These are phyloP conservation scores for Phytophthora pisi DNA, from an alignment of 352 stramenopile genomes.

Conservation along the genomic window DNA sequence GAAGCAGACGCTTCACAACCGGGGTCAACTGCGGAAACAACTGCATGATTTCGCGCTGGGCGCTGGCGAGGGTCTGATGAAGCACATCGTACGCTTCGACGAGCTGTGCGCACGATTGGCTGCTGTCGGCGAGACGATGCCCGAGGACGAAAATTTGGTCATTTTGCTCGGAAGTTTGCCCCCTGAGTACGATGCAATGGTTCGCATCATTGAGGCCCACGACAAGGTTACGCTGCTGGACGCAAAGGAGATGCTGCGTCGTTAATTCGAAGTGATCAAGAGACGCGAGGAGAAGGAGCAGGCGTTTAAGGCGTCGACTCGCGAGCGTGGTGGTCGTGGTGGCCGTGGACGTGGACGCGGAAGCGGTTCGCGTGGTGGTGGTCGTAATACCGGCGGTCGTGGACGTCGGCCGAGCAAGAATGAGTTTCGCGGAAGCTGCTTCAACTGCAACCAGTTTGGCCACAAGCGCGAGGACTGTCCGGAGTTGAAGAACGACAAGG, in stretches of 20 bases:
- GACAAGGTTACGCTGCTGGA: constrained; percentile 15
- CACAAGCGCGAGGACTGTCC: constrained; percentile 8
- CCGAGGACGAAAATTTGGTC: constrained; percentile 16
- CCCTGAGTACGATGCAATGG: constrained; percentile 28
- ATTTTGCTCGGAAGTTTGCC: constrained; percentile 20
- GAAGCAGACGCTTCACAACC: constrained; percentile 23
- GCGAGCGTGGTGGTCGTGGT: neutral
- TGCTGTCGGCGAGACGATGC: constrained; percentile 16
- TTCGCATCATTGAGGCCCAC: constrained; percentile 27
- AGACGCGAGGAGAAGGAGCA: constrained; percentile 12
- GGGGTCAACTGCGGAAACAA: constrained; percentile 29
- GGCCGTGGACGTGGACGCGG: neutral
- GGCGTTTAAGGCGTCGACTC: constrained; percentile 17
- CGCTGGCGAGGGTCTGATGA: constrained; percentile 17
- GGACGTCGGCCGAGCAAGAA: neutral
- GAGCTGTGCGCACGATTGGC: constrained; percentile 17
- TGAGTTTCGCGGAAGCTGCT: constrained; percentile 11
- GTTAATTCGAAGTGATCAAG: constrained; percentile 13
- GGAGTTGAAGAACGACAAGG: neutral
- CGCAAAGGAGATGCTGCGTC: constrained; percentile 32
- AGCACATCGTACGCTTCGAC: constrained; percentile 24
- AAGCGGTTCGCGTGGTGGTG: neutral
- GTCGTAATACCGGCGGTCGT: neutral
- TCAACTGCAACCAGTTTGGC: constrained; percentile 2
- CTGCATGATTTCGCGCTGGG: constrained; percentile 19